Evolutionary conservation across 164 flowering plant genomes (phyloP), one percentile per base, ranked within the genome.

Genomic region (Chloranthus sessilifolius): DNA sequence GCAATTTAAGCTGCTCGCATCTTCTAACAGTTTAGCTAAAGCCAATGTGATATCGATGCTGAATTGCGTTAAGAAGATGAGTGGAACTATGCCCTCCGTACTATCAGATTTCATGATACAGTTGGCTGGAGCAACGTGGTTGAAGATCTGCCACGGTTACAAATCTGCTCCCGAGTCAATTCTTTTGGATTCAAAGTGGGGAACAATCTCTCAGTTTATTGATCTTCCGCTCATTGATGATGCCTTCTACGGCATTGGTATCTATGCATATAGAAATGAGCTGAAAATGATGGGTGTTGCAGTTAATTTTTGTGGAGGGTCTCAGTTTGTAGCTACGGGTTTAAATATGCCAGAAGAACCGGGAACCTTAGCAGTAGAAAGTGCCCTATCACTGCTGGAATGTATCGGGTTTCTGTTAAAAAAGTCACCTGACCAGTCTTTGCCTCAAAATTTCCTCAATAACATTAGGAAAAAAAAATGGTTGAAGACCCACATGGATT

Each of bases 151-250:
- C 3, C 50, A 47, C 16, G 91, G 85, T 34, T 79, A 73, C 43
- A 64, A 45, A 54, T 35, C 70, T 53, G 81, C 87, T 1, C 22
- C 47, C 3, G 22, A 62, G 9, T 57, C 59, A 15, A 40, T 61
- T 15, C 16, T 58, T 11, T 56, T 49, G 25, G 47, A 48, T 43
- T 26, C 35, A 5, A 40, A 34, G 22, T 64, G 62, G 73, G 58
- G 25, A 24, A 14, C 48, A 0, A 43, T 63, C 1, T 53, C 55
- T 12, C 34, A 10, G 9, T 27, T 52, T 56, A 55, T 49, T 6
- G 59, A 59, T 56, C 59, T 64, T 52, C 73, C 73, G 23, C 7
- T 56, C 10, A 27, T 60, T 44, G 63, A 60, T 45, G 58, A 60
- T 27, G 33, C 34, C 9, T 58, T 41, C 30, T 62, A 67, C 40